A percentile compares a stretch with the other conserved stretches of the same genome.
phyloP scores from a whole-genome alignment of 495 filamentous ascomycete species.

The Amphirosellinia nigrospora region DNA sequence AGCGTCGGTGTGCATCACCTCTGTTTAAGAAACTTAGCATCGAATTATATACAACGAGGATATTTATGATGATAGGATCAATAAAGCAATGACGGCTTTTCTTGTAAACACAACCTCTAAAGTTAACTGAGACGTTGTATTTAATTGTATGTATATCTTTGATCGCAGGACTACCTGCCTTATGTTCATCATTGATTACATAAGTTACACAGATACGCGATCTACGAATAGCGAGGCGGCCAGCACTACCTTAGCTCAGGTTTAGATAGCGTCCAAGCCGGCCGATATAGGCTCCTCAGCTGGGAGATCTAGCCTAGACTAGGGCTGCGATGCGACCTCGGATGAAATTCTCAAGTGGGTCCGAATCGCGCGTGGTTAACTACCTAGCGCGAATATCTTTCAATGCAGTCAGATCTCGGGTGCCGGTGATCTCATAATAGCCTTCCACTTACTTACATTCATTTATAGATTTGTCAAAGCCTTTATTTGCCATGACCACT shows the following conservation, averaged over 20 bases:
- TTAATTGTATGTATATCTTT: too few relatives aligned
- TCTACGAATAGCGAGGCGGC: background rate
- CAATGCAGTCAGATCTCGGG: constrained; percentile 6
- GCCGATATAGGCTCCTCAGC: constrained; percentile 15
- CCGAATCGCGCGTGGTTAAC: background rate
- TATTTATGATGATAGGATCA: background rate
- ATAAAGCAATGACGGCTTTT: too few relatives aligned
- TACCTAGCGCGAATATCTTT: background rate
- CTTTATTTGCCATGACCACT: background rate
- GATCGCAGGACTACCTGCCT: too few relatives aligned
- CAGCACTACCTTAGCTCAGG: background rate
- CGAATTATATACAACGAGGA: background rate
- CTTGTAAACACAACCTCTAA: too few relatives aligned
- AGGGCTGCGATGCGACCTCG: constrained; percentile 13
- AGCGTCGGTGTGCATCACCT: too few relatives aligned
- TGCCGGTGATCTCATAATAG: background rate
- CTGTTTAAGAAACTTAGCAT: background rate
- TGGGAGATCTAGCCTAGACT: background rate
- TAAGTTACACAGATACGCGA: too few relatives aligned
- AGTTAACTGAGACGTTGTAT: too few relatives aligned
- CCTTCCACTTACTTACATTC: background rate
- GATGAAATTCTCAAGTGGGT: background rate
- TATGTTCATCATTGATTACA: too few relatives aligned
- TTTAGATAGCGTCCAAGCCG: too few relatives aligned
- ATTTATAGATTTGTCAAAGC: background rate